A percentile compares a stretch with the other conserved stretches of the same genome.
phyloP scores from a whole-genome alignment of 2,329 filamentous ascomycete genomes.

The Cladophialophora chaetospira region DNA sequence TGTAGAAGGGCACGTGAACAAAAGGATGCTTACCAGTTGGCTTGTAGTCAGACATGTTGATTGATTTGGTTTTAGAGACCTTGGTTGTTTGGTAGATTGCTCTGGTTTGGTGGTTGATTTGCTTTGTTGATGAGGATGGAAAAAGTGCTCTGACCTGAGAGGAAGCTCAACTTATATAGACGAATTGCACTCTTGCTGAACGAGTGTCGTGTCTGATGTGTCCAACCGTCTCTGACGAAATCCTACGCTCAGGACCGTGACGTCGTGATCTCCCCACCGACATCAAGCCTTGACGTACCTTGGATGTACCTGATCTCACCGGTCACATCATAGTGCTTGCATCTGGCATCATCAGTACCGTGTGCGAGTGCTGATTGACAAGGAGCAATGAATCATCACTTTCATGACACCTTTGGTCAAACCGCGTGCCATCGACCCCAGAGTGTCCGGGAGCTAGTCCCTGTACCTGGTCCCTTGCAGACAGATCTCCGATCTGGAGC shows the following conservation, averaged over 20 bases:
- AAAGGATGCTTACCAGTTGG: conserved; percentile 26
- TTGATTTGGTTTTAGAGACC: no score
- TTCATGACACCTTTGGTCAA: neutral
- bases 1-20: neutral
- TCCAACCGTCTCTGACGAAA: neutral
- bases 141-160: neutral
- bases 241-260: neutral
- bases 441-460: neutral
- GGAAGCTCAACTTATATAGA: conserved; percentile 18
- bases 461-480: neutral
- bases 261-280: neutral
- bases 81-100: conserved; percentile 4
- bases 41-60: conserved; percentile 33
- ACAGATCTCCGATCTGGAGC: neutral
- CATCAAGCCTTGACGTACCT: neutral
- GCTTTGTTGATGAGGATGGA: conserved; percentile 13
- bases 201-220: neutral
- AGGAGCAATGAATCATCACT: neutral
- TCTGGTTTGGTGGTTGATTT: conserved; percentile 6
- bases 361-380: neutral
- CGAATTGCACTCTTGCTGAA: neutral
- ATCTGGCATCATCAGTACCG: neutral
- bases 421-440: neutral
- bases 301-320: neutral
- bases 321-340: neutral